Percentiles rank a stretch among this genome's conserved stretches.
Conservation (phyloP, 441 rosid species). For the Jatropha multifida region DNA sequence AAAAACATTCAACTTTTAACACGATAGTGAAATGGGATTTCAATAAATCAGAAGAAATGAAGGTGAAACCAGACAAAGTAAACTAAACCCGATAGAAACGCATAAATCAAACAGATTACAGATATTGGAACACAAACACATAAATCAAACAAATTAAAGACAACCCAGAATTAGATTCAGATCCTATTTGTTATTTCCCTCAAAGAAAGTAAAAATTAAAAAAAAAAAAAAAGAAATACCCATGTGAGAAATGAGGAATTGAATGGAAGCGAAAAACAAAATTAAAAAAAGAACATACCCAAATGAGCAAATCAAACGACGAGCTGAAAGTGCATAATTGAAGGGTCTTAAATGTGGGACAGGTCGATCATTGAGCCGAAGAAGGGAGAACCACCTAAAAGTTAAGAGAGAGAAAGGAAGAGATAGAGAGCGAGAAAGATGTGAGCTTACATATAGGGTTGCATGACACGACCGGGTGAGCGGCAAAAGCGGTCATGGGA, state of each 20-base stretch:
- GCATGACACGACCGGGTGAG: constrained; percentile 53
- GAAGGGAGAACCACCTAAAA: constrained; percentile 30
- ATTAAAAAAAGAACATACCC: constrained; percentile 32
- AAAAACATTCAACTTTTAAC: neutral
- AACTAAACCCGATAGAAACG: constrained; percentile 11
- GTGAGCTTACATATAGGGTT: constrained; percentile 43
- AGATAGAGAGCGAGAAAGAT: constrained; percentile 34
- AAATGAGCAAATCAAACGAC: constrained; percentile 50
- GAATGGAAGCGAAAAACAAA: neutral
- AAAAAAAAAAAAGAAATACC: neutral
- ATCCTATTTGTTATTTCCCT: neutral
- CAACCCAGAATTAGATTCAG: constrained; percentile 11
- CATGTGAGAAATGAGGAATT: neutral
- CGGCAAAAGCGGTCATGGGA: constrained; percentile 48
- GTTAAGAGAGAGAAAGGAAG: constrained; percentile 28
- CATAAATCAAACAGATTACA: neutral
- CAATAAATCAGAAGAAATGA: neutral
- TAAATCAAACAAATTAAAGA: neutral
- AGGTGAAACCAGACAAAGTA: neutral
- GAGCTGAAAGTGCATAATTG: constrained; percentile 36
- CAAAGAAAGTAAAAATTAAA: neutral
- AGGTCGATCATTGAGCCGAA: constrained; percentile 22
- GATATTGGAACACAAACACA: neutral
- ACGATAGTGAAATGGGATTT: constrained; percentile 5
- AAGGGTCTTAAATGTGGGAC: constrained; percentile 33